Conservation (phyloP, 345 rosid species). For the Salix koriyanagi region DNA sequence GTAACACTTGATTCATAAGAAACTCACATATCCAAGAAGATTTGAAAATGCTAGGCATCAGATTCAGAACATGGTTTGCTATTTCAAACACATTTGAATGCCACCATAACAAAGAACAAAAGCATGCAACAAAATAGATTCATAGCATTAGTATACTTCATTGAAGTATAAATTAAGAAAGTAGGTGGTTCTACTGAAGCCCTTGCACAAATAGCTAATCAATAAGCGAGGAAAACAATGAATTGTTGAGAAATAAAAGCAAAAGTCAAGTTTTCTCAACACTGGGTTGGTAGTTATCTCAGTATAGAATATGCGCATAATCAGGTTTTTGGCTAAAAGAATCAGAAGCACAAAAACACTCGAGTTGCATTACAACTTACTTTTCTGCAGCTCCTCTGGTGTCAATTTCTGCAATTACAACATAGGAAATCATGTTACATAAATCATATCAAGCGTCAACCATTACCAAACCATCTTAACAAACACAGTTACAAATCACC, state of each 20-base stretch:
- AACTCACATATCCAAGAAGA: not conserved
- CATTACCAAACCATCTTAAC: not conserved
- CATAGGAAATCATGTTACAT: slow-evolving; percentile 19
- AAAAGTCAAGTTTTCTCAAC: not conserved
- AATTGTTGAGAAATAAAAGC: not conserved
- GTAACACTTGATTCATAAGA: not conserved
- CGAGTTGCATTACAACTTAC: slow-evolving; percentile 34
- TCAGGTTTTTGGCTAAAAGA: not conserved
- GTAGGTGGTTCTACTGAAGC: not conserved
- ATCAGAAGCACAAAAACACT: not conserved
- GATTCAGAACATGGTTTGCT: not conserved
- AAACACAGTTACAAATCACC: slow-evolving; percentile 29
- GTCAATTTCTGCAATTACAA: slow-evolving; percentile 58
- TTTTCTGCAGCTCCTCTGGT: slow-evolving; percentile 79
- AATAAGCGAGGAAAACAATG: not conserved
- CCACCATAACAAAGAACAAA: not conserved
- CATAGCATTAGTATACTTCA: not conserved
- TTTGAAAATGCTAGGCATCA: not conserved
- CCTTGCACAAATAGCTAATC: not conserved
- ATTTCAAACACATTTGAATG: not conserved
- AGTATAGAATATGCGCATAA: not conserved
- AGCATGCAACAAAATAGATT: not conserved
- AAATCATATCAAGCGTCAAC: not conserved
- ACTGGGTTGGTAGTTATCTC: not conserved
- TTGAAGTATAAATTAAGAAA: not conserved